Base-by-base conservation (phyloP, 1,139 yeast species). In the Yamadazyma pseudoaaseri region DNA sequence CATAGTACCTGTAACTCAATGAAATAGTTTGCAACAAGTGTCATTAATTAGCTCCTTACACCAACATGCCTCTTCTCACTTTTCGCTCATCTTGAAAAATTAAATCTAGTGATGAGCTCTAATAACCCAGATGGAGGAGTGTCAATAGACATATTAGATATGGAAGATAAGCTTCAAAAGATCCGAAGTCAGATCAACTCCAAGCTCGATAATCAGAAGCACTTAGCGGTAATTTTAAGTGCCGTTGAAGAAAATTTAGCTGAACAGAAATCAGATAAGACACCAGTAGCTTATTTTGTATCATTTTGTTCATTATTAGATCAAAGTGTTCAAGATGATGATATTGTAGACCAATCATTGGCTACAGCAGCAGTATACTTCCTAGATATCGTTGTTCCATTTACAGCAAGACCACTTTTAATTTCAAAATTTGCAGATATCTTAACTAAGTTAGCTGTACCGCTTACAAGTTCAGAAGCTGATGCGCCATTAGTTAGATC, bases 241-340 rank as follows among this genome's bases (percentile, higher is more conserved):
- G 96, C 97, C 3, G 92, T 92, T 30, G 98, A 92, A 57, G 96
- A 87, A 48, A 86, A 86, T 47, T 72, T 92, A 34, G 73, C 73
- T 33, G 90, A 84, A 44, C 90, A 85, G 52, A 72, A 77, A 33
- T 77, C 79, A 39, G 73, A 62, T 57, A 51, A 71, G 60, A 56
- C 79, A 2, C 75, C 86, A 21, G 81, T 85, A 11, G 83, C 90
- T 3, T 92, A 92, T 58, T 81, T 89, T 51, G 81, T 89, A 11
- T 85, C 97, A 0, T 83, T 92, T 47, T 64, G 90, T 43, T 76
- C 96, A 2, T 65, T 92, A 27, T 65, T 92, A 39, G 95, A 86
- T 42, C 95, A 87, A 56, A 73, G 89, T 25, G 73, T 86, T 32
- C 52, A 49, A 25, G 70, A 73, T 13, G 81, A 78, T 30, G 65